A percentile compares a stretch with the other conserved stretches of the same genome.
Evolutionary conservation across 306 rosid genomes (phyloP).

Genomic region (Trifolium repens): DNA sequence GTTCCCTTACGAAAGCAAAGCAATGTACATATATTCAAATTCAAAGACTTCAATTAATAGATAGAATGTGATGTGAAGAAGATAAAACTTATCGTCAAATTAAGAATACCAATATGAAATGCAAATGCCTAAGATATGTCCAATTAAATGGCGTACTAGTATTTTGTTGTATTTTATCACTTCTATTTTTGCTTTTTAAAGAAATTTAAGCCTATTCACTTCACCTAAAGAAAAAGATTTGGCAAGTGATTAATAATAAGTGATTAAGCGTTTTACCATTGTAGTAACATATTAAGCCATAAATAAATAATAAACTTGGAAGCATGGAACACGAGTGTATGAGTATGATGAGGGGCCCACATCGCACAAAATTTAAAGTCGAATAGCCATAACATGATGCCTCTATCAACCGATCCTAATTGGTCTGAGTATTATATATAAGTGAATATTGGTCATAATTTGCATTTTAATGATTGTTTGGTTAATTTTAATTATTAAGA

Average conservation of each 20-base stretch:
- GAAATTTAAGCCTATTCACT: neutral
- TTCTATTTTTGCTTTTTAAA: neutral
- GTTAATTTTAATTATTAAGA: too few species aligned
- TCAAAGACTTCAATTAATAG: neutral
- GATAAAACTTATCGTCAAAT: neutral
- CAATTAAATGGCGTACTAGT: neutral
- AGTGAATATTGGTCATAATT: too few species aligned
- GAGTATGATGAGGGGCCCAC: neutral
- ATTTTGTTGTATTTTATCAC: neutral
- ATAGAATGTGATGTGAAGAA: neutral
- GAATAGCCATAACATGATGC: too few species aligned
- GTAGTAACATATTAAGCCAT: neutral
- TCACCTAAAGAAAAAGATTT: too few species aligned
- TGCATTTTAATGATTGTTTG: too few species aligned
- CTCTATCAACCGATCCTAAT: too few species aligned
- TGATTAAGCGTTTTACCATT: too few species aligned
- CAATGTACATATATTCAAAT: too few species aligned
- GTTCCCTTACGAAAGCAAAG: too few species aligned
- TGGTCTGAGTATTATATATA: too few species aligned
- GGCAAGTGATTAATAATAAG: too few species aligned
- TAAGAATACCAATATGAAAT: neutral
- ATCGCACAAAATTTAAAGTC: neutral
- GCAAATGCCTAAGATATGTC: neutral
- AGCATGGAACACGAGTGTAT: neutral
- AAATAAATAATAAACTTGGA: neutral